Conservation (phyloP, 805 yeast species). For the Priceomyces carsonii region DNA sequence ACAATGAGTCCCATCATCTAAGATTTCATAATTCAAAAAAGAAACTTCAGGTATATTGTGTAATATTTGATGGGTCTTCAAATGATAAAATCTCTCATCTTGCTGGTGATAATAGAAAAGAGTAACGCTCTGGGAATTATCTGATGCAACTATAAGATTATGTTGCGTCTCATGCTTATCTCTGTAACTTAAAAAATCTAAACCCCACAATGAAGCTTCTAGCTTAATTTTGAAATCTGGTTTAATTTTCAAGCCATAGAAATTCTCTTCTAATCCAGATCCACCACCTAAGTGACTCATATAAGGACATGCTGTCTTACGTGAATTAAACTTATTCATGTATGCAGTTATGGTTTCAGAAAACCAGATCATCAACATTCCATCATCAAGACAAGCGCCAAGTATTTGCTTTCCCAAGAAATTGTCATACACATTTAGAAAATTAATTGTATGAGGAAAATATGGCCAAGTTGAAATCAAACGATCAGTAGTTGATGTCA, state of each 20-base stretch:
- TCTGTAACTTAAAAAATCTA: slow-evolving; percentile 40
- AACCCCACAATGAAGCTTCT: slow-evolving; percentile 61
- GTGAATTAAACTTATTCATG: slow-evolving; percentile 9
- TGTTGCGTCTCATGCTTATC: slow-evolving; percentile 18
- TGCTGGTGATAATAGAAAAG: slow-evolving; percentile 34
- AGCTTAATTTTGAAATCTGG: slow-evolving; percentile 32
- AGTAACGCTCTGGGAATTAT: slow-evolving; percentile 51
- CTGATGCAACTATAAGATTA: slow-evolving; percentile 49
- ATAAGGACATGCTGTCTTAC: slow-evolving; percentile 8
- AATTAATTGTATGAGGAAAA: slow-evolving; percentile 59
- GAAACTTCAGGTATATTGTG: slow-evolving; percentile 60
- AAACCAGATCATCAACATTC: slow-evolving; percentile 43
- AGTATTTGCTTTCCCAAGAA: slow-evolving; percentile 45
- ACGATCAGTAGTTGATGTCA: slow-evolving; percentile 42
- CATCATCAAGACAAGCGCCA: slow-evolving; percentile 56
- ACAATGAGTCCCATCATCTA: slow-evolving; percentile 17
- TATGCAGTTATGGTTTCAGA: slow-evolving; percentile 22
- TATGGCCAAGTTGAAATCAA: slow-evolving; percentile 51
- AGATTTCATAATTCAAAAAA: slow-evolving; percentile 25
- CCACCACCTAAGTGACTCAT: slow-evolving; percentile 8
- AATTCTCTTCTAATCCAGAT: slow-evolving; percentile 10
- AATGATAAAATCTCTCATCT: slow-evolving; percentile 27
- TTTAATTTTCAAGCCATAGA: slow-evolving; percentile 19
- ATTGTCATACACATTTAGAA: slow-evolving; percentile 33
- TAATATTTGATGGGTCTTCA: slow-evolving; percentile 42